A percentile compares a stretch with the other conserved stretches of the same genome.
Conservation (phyloP, 257 asterid genomes). For the Vinca minor region DNA sequence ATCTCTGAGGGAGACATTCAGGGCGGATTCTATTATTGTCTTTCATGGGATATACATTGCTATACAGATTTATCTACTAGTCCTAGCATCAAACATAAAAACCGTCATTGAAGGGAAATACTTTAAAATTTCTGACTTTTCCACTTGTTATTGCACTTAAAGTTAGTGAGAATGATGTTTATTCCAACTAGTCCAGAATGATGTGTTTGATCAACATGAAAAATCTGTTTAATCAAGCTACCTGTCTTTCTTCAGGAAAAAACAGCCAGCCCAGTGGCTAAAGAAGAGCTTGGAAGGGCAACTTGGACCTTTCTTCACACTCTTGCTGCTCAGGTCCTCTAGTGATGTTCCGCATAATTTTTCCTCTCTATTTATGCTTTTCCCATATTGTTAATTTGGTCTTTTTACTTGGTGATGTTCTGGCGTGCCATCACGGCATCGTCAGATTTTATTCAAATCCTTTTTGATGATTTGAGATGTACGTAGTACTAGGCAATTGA, state of each 20-base stretch:
- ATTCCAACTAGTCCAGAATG: no score
- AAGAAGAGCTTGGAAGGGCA: slow-evolving; percentile 92
- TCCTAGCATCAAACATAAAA: background rate
- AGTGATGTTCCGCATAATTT: background rate
- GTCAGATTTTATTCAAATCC: background rate
- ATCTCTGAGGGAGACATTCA: background rate
- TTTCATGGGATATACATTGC: background rate
- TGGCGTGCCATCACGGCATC: background rate
- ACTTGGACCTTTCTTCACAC: slow-evolving; percentile 98
- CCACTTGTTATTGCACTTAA: background rate
- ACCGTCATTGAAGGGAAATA: background rate
- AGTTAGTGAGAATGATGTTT: no score
- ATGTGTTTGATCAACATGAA: background rate
- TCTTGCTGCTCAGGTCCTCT: slow-evolving; percentile 81
- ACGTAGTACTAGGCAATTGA: background rate
- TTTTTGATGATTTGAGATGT: background rate
- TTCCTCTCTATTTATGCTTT: background rate
- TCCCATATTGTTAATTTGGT: background rate
- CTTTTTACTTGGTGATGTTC: background rate
- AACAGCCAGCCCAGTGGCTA: slow-evolving; percentile 50
- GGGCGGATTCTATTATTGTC: background rate
- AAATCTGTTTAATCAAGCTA: slow-evolving; percentile 4
- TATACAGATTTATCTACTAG: background rate
- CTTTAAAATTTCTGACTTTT: background rate
- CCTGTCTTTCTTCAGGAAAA: slow-evolving; percentile 32